Evolutionary conservation across 2,329 filamentous ascomycete species (phyloP).

Genomic region (Fusarium fujikuroi): DNA sequence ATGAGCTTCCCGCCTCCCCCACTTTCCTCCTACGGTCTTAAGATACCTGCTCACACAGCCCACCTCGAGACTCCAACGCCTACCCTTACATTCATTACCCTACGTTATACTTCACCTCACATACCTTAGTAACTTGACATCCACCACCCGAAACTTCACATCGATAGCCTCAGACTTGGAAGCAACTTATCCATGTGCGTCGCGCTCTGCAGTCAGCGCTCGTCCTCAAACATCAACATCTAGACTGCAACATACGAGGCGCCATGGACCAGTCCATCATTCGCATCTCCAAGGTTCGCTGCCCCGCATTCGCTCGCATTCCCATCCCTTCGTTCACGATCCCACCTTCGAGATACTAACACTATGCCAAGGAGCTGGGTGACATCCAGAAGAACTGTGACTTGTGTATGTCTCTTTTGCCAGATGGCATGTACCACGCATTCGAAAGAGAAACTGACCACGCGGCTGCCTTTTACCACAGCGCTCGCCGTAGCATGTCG

Average conservation of each 20-base stretch:
- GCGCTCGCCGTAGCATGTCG: constrained; percentile 88
- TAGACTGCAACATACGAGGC: constrained; percentile 34
- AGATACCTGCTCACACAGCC: constrained; percentile 17
- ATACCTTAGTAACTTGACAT: background rate
- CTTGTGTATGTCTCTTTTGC: constrained; percentile 71
- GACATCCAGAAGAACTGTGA: constrained; percentile 87
- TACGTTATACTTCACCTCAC: background rate
- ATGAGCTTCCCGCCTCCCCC: constrained; percentile 18
- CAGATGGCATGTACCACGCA: background rate
- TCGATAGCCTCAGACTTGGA: constrained; percentile 1
- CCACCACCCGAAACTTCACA: background rate
- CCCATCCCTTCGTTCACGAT: constrained; percentile 31
- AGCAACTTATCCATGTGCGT: constrained; percentile 29
- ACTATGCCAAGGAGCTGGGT: constrained; percentile 74
- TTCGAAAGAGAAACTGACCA: constrained; percentile 9
- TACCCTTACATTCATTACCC: background rate
- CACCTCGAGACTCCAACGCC: constrained; percentile 26
- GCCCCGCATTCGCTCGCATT: constrained; percentile 38
- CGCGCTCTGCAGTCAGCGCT: constrained; percentile 8
- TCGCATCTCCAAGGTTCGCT: constrained; percentile 80
- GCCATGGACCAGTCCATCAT: constrained; percentile 82
- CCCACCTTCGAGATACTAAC: constrained; percentile 27
- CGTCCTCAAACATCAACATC: background rate
- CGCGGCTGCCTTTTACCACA: constrained; percentile 47
- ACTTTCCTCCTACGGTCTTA: constrained; percentile 35